A percentile compares a stretch with the other conserved stretches of the same genome.
phyloP scores from a whole-genome alignment of 129 eudicot species.

The Chrysanthemum seticuspe region DNA sequence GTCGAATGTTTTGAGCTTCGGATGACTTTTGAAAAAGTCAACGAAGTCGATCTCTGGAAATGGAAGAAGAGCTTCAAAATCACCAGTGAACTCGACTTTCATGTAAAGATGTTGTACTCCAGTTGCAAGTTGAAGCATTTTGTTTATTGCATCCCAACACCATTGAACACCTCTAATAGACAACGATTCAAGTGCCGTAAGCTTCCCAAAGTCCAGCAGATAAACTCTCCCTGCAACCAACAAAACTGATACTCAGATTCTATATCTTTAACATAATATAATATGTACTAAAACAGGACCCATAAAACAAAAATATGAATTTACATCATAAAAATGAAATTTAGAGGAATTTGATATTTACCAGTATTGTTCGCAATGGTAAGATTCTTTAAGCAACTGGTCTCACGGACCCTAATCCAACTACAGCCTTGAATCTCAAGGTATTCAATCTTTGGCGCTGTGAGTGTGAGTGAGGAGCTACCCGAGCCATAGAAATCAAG shows the following conservation, averaged over 20 bases:
- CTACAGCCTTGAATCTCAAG: conserved; percentile 95
- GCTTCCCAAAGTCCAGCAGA: conserved; percentile 80
- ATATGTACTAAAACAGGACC: background rate
- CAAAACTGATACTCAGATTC: background rate
- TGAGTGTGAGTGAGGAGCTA: conserved; percentile 51
- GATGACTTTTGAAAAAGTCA: conserved; percentile 83
- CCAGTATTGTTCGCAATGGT: conserved; percentile 74
- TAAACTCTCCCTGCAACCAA: conserved; percentile 65
- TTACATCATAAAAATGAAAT: background rate
- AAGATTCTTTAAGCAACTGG: conserved; percentile 58
- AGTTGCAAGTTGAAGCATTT: conserved; percentile 79
- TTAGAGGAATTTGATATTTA: conserved; percentile 24
- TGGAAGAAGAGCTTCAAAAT: conserved; percentile 69
- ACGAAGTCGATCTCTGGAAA: conserved; percentile 95
- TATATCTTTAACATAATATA: background rate
- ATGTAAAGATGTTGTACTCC: conserved; percentile 82
- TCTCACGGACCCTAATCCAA: conserved; percentile 62
- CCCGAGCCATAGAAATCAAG: conserved; percentile 76
- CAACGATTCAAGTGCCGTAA: conserved; percentile 66
- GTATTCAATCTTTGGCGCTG: conserved; percentile 59
- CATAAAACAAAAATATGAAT: background rate
- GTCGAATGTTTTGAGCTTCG: conserved; percentile 72
- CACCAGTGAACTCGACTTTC: conserved; percentile 96
- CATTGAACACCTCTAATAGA: conserved; percentile 89
- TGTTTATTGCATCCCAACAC: conserved; percentile 92